Percentiles rank a stretch among this genome's conserved stretches.
These are phyloP conservation scores for Termitomyces sp. DNA, from an alignment of 768 basidiomycete species.

Conservation along the genomic window DNA sequence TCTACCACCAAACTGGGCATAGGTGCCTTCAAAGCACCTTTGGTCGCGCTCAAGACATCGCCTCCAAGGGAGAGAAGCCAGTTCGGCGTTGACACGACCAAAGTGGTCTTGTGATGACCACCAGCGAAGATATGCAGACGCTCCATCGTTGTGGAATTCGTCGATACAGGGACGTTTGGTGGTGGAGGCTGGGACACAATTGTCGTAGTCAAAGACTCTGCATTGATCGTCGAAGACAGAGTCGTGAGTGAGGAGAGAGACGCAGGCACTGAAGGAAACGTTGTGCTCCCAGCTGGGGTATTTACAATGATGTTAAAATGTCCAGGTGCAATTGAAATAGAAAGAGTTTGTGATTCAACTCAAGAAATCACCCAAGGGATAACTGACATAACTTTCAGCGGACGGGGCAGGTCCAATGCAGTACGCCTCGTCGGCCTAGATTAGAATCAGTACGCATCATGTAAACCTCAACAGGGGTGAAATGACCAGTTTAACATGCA, in stretches of 20 bases:
- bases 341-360: not conserved
- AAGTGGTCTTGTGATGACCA: constrained; percentile 58
- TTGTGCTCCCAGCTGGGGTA: constrained; percentile 26
- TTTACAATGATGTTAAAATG: constrained; percentile 55
- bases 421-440: constrained; percentile 81
- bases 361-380: not conserved
- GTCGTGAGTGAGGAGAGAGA: constrained; percentile 52
- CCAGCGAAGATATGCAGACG: constrained; percentile 73
- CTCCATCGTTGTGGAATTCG: constrained; percentile 59
- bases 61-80: constrained; percentile 71
- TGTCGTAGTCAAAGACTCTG: constrained; percentile 54
- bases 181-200: constrained; percentile 70
- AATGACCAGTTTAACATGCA: constrained; percentile 79
- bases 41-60: constrained; percentile 51
- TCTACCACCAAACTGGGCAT: constrained; percentile 96
- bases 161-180: constrained; percentile 51
- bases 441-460: not conserved
- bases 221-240: constrained; percentile 53
- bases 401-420: constrained; percentile 93
- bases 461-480: not conserved
- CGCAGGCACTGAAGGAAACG: constrained; percentile 55
- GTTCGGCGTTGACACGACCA: constrained; percentile 65
- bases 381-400: constrained; percentile 81
- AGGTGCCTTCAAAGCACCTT: constrained; percentile 74
- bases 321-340: constrained; percentile 34